Conservation (phyloP, 176 grass and related monocot species). For the Pontederia paniculata region DNA sequence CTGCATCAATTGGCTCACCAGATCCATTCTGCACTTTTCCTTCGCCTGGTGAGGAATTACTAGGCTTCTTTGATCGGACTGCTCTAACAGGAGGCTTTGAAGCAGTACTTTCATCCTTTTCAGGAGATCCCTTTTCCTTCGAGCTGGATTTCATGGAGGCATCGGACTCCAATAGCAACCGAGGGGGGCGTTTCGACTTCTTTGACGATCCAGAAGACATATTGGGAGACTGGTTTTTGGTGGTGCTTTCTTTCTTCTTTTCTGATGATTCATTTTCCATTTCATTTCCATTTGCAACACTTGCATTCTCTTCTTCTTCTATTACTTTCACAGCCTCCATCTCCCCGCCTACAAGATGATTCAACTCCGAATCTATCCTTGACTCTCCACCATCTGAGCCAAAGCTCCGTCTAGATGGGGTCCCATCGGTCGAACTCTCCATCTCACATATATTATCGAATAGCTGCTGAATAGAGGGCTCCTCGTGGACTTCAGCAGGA, state of each 20-base stretch:
- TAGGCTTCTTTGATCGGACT: background rate
- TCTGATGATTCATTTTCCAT: constrained; percentile 5
- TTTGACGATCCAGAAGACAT: constrained; percentile 41
- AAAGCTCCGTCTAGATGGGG: constrained; percentile 36
- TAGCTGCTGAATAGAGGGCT: constrained; percentile 11
- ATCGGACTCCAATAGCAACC: constrained; percentile 38
- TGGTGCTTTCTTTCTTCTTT: constrained; percentile 26
- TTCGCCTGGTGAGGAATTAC: background rate
- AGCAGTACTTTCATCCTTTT: background rate
- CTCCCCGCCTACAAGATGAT: constrained; percentile 89
- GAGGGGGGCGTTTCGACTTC: constrained; percentile 45
- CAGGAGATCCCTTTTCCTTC: background rate
- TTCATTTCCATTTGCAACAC: constrained; percentile 11
- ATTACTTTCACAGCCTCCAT: constrained; percentile 93
- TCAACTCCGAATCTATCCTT: constrained; percentile 83
- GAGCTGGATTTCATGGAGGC: background rate
- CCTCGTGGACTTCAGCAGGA: background rate
- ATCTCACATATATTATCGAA: constrained; percentile 15
- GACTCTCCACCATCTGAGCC: constrained; percentile 81
- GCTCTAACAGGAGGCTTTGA: background rate
- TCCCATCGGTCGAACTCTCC: constrained; percentile 8
- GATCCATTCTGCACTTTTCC: background rate
- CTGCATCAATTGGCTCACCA: background rate
- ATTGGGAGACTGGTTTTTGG: constrained; percentile 29
- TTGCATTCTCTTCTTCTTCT: constrained; percentile 47